A percentile compares a stretch with the other conserved stretches of the same genome.
Conservation (phyloP, 352 stramenopile genomes). For the Phytophthora meadii region DNA sequence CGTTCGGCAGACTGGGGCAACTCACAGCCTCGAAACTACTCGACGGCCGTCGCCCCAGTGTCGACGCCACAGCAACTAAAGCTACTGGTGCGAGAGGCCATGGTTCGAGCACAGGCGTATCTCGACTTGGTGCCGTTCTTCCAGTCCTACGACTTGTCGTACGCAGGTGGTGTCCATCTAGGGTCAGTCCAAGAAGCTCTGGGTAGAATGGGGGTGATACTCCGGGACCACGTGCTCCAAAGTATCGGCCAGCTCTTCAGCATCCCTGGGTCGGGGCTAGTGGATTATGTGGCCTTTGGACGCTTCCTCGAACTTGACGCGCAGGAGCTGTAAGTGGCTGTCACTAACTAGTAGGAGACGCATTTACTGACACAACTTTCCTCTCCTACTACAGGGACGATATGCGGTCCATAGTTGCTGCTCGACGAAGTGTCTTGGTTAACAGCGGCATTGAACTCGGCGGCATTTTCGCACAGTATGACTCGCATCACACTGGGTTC, state of each 20-base stretch:
- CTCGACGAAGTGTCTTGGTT: conserved; percentile 33
- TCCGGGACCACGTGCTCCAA: conserved; percentile 42
- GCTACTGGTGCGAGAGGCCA: conserved; percentile 51
- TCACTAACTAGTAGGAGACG: not conserved
- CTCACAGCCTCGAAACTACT: conserved; percentile 15
- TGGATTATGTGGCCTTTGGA: conserved; percentile 63
- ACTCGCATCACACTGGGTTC: conserved; percentile 48
- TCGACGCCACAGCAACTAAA: conserved; percentile 42
- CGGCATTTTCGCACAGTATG: conserved; percentile 54
- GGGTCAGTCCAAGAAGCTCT: conserved; percentile 58
- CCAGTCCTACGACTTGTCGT: conserved; percentile 53
- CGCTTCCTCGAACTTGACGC: conserved; percentile 58
- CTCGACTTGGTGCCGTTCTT: conserved; percentile 59
- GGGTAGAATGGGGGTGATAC: conserved; percentile 48
- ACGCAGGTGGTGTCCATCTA: conserved; percentile 43
- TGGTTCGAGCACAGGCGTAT: conserved; percentile 54
- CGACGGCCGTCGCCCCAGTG: conserved; percentile 11
- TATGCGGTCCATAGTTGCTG: conserved; percentile 44
- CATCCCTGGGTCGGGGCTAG: conserved; percentile 35
- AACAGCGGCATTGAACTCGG: conserved; percentile 44
- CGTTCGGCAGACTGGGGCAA: conserved; percentile 12
- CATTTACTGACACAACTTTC: not conserved
- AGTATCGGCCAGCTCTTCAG: conserved; percentile 54
- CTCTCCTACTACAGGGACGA: conserved; percentile 42
- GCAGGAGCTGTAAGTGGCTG: conserved; percentile 54